Percentiles rank a stretch among this genome's conserved stretches.
phyloP scores from a whole-genome alignment of 2,329 filamentous ascomycete species.

The Fusarium temperatum region DNA sequence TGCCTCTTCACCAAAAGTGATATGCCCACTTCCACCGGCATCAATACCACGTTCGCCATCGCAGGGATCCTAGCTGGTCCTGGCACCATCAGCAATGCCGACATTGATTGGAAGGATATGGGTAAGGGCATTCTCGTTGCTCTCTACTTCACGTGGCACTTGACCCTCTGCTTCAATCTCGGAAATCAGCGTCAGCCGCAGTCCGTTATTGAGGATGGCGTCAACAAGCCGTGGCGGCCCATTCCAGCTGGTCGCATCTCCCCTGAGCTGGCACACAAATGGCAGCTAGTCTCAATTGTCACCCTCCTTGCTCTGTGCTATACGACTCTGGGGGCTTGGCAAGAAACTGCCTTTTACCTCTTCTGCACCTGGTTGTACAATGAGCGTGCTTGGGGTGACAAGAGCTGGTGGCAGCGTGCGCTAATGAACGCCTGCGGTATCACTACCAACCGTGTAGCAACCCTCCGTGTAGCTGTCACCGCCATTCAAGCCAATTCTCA shows the following conservation, averaged over 20 bases:
- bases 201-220: conserved; percentile 48
- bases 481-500: not conserved
- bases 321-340: conserved; percentile 32
- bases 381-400: conserved; percentile 46
- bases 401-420: conserved; percentile 41
- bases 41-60: conserved; percentile 31
- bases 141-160: conserved; percentile 34
- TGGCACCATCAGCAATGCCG: conserved; percentile 18
- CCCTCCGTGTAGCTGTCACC: conserved; percentile 18
- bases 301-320: conserved; percentile 30
- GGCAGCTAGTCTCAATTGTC: conserved; percentile 40
- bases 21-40: conserved; percentile 30
- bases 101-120: conserved; percentile 19
- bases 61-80: conserved; percentile 28
- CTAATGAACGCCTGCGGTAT: conserved; percentile 36
- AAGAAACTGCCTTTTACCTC: conserved; percentile 44
- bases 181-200: conserved; percentile 49
- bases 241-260: conserved; percentile 43
- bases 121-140: conserved; percentile 30
- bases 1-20: conserved; percentile 35
- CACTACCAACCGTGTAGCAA: conserved; percentile 34
- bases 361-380: conserved; percentile 53
- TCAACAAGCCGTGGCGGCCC: conserved; percentile 53
- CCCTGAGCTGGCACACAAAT: conserved; percentile 30
- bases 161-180: conserved; percentile 46